These are phyloP conservation scores for Sphaerulina vaccinii DNA, from an alignment of 2,329 filamentous ascomycete genomes.

Conservation along the genomic window DNA sequence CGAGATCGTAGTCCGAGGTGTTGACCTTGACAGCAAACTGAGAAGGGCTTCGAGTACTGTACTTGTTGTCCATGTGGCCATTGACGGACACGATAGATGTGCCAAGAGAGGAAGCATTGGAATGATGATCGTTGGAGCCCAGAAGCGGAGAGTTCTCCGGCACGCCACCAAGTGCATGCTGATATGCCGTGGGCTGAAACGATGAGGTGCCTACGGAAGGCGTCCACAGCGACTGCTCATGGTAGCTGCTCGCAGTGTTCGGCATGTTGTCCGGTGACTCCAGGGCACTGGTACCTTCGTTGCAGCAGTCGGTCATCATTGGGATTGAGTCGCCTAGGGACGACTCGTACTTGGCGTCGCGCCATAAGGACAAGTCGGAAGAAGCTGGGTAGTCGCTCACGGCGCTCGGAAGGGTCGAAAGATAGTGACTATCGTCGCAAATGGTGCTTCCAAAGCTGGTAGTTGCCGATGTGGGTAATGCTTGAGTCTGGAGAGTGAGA, in stretches of 20 bases:
- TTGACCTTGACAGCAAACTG: conserved; percentile 19
- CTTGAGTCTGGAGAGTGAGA: background rate
- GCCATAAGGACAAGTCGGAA: background rate
- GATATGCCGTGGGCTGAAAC: background rate
- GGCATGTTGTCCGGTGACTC: background rate
- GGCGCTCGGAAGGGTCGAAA: background rate
- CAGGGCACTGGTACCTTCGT: background rate
- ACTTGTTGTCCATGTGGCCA: background rate
- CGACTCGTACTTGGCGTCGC: background rate
- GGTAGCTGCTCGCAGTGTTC: background rate
- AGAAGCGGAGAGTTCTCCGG: background rate
- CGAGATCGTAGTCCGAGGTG: conserved; percentile 21
- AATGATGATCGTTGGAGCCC: background rate
- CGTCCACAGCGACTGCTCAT: background rate
- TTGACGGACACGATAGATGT: background rate
- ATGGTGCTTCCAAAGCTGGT: conserved; percentile 2
- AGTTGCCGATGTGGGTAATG: background rate
- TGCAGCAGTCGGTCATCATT: too few relatives aligned
- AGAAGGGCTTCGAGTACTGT: conserved; percentile 2
- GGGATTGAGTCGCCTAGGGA: background rate
- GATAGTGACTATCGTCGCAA: conserved; percentile 1
- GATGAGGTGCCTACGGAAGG: background rate
- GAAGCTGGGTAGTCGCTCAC: background rate
- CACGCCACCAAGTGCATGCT: background rate
- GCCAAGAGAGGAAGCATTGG: background rate